phyloP scores from a whole-genome alignment of 768 basidiomycete genomes.

The Hericium erinaceus region DNA sequence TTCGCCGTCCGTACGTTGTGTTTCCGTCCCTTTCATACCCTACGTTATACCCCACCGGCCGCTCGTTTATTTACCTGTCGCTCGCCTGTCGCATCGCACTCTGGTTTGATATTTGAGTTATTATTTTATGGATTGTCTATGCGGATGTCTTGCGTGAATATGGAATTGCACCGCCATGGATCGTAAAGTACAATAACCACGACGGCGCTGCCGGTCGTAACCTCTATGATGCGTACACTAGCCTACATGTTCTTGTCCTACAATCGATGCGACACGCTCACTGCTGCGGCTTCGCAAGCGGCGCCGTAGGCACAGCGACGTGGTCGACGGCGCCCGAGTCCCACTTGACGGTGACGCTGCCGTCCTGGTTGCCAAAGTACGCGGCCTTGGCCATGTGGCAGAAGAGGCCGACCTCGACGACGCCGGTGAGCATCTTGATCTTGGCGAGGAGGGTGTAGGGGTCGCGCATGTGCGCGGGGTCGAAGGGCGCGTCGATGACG shows the following conservation, averaged over 20 bases:
- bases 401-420: constrained; percentile 99
- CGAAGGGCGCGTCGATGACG: constrained; percentile 93
- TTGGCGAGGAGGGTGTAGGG: constrained; percentile 57
- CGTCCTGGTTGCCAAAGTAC: constrained; percentile 88
- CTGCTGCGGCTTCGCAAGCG: constrained; percentile 39
- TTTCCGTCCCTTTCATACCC: neutral
- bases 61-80: neutral
- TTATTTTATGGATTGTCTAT: no score
- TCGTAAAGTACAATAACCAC: no score
- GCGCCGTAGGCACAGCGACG: constrained; percentile 1
- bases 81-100: neutral
- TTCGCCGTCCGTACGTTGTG: no score
- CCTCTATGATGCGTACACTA: no score
- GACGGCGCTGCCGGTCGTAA: no score
- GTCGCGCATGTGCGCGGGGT: constrained; percentile 52
- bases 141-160: no score
- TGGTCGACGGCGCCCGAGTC: neutral
- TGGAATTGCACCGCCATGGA: no score
- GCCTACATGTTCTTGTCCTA: no score
- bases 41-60: neutral
- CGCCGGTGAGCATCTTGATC: constrained; percentile 93
- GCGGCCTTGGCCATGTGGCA: constrained; percentile 87
- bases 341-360: constrained; percentile 6
- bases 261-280: no score
- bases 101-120: no score